Evolutionary conservation across 169 alveolate species (phyloP).

Genomic region (Eimeria acervulina): DNA sequence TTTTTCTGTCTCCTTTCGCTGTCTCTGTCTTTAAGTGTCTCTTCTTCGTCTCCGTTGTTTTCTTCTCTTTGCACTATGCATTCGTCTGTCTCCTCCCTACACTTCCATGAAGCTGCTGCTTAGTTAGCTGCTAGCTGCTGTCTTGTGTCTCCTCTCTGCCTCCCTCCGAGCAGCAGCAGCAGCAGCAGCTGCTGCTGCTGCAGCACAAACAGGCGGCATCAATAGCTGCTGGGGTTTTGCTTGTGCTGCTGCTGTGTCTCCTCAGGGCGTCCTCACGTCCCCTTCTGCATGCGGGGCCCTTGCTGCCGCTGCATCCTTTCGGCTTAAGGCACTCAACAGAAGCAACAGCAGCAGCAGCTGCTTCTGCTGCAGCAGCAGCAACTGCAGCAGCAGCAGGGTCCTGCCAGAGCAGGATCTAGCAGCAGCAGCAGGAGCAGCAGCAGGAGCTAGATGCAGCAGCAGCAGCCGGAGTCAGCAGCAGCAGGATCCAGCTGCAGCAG

Average conservation of each 20-base stretch:
- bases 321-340: not conserved
- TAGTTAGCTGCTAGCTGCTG: too few relatives aligned
- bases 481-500: too few relatives aligned
- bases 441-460: too few relatives aligned
- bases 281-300: constrained; percentile 7
- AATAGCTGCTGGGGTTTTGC: too few relatives aligned
- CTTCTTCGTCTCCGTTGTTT: too few relatives aligned
- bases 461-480: too few relatives aligned
- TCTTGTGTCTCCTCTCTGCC: not conserved
- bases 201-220: too few relatives aligned
- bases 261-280: constrained; percentile 21
- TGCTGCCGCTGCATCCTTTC: constrained; percentile 53
- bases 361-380: not conserved
- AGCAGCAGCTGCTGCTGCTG: too few relatives aligned
- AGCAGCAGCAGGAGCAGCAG: not conserved
- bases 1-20: not conserved
- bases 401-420: not conserved
- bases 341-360: constrained; percentile 26
- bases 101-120: too few relatives aligned
- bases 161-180: too few relatives aligned
- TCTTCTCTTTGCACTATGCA: too few relatives aligned
- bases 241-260: not conserved
- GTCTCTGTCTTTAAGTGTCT: not conserved
- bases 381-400: not conserved
- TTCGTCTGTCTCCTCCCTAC: too few relatives aligned